phyloP scores from a whole-genome alignment of 2,329 filamentous ascomycete species.

The Pyricularia grisea region DNA sequence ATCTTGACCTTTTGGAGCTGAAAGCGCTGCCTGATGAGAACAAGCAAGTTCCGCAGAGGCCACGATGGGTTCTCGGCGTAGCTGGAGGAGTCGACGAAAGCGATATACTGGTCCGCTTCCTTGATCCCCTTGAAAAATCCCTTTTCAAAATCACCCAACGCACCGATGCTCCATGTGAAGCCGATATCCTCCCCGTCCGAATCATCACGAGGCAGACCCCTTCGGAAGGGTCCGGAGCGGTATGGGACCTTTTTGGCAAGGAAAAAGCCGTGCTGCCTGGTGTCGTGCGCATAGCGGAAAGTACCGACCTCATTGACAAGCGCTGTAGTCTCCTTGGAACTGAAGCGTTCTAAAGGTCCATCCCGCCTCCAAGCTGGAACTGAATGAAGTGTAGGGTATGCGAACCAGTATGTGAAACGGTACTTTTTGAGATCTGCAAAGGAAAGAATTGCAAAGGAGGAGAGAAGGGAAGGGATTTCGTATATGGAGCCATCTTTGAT shows the following conservation, averaged over 20 bases:
- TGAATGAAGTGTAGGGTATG: constrained; percentile 86
- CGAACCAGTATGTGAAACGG: constrained; percentile 97
- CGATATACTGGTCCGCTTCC: constrained; percentile 69
- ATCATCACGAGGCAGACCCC: constrained; percentile 28
- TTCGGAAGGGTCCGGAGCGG: constrained; percentile 11
- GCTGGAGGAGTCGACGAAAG: constrained; percentile 88
- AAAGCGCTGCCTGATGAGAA: constrained; percentile 77
- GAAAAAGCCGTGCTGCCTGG: constrained; percentile 88
- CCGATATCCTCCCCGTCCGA: constrained; percentile 43
- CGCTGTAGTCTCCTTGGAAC: constrained; percentile 60
- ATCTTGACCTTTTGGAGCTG: constrained; percentile 69
- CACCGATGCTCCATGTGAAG: constrained; percentile 69
- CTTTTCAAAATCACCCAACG: constrained; percentile 68
- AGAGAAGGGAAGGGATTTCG: constrained; percentile 82
- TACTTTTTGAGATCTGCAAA: constrained; percentile 97
- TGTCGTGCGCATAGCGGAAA: constrained; percentile 76
- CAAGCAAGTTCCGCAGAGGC: constrained; percentile 82
- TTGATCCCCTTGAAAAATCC: constrained; percentile 74
- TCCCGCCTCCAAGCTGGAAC: constrained; percentile 70
- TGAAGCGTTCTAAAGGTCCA: constrained; percentile 45
- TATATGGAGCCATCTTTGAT: constrained; percentile 96
- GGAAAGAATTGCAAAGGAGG: constrained; percentile 81
- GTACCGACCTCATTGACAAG: constrained; percentile 79
- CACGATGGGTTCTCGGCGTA: constrained; percentile 83
- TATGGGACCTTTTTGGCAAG: constrained; percentile 66